Conservation (phyloP, 2,329 filamentous ascomycete genomes). For the Botrytis galanthina region DNA sequence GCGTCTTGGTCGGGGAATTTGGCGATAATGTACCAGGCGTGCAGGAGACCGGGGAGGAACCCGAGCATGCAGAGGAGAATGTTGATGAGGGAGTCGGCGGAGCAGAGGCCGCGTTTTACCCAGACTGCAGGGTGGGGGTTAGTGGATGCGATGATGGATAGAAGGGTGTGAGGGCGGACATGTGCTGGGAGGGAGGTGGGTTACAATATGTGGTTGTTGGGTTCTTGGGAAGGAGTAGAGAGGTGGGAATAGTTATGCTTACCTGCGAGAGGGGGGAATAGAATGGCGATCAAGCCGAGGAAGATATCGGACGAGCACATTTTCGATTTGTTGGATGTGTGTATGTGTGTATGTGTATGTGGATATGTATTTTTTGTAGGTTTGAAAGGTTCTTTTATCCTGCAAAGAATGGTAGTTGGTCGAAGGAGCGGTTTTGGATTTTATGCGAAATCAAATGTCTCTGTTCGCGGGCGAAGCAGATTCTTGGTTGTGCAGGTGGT, state of each 20-base stretch:
- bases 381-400: neutral
- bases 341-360: neutral
- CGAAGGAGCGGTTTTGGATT: neutral
- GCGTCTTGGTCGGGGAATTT: slow-evolving; percentile 80
- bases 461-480: slow-evolving; percentile 12
- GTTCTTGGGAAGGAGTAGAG: neutral
- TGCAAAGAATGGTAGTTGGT: neutral
- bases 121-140: slow-evolving; percentile 61
- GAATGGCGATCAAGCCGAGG: slow-evolving; percentile 61
- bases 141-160: neutral
- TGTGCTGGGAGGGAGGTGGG: neutral
- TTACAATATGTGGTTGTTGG: neutral
- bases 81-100: slow-evolving; percentile 90
- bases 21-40: slow-evolving; percentile 97
- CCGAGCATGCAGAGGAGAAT: slow-evolving; percentile 81
- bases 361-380: too few relatives aligned
- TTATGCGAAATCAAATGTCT: slow-evolving; percentile 9
- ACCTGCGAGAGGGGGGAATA: slow-evolving; percentile 66
- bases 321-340: slow-evolving; percentile 16
- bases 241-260: slow-evolving; percentile 38
- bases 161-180: neutral
- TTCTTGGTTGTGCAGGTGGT: slow-evolving; percentile 7
- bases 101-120: slow-evolving; percentile 94
- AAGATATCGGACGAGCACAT: slow-evolving; percentile 64
- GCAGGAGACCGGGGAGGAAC: slow-evolving; percentile 81